Base-by-base conservation (phyloP, 257 asterid genomes). In the Gardenia jasminoides region DNA sequence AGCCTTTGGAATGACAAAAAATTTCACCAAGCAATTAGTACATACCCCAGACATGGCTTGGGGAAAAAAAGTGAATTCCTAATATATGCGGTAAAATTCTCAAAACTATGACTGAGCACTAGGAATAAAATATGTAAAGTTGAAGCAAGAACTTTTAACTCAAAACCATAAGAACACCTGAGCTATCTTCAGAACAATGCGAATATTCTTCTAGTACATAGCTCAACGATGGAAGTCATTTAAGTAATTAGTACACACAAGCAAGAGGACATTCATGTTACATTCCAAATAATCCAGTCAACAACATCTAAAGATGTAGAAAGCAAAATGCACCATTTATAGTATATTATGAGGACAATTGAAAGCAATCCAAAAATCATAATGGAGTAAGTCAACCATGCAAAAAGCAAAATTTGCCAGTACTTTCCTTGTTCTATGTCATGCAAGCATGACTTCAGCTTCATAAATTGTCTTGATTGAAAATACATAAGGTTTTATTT, bases 1-100 rank as follows among this genome's bases (percentile, higher is more conserved):
- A 69, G 97, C 99, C 99, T 96, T 80, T 61, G 47, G 47, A 73
- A 80, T 62, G 72, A 69, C 10, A 17, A 76, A 41, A 70, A 61
- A 79, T 72, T 47, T 52, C 58, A 64, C 33, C 72, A 75, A 58
- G 59, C 43, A 26, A 64, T 36, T 26, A 54, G 30, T 28, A 59
- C 43, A 36, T 47, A 31, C 10, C 59, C 26, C 24, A 74, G 76
- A 16, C 11, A n/a, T n/a, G n/a, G n/a, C n/a, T n/a, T n/a, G n/a
- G 39, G 16, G 13, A 22, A 4, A 36, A 19, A 77, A 78, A 16
- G 41, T 36, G 39, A 65, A 65, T 11, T 11, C 19, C 7, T 30
- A 30, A 0, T 19, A 65, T 13, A 10, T 52, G 4, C 8, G 61
- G 70, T n/a, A 54, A 33, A 31, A 2, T 70, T 12, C 66, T 12